Evolutionary conservation across 805 yeast species (phyloP).

Genomic region (Candida maris): DNA sequence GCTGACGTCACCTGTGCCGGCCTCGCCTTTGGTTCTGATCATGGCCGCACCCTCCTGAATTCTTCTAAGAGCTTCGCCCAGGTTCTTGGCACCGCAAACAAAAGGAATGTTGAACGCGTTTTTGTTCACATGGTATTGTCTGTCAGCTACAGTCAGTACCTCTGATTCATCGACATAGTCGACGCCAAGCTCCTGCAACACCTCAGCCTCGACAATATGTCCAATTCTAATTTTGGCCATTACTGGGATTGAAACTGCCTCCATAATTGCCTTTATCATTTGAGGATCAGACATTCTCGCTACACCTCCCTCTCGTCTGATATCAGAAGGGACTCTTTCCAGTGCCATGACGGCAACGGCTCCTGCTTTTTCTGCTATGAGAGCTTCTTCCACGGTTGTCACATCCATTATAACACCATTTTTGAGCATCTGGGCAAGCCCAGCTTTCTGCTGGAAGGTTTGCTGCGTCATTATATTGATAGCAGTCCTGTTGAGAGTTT

Average conservation of each 20-base stretch:
- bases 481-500: too few relatives aligned
- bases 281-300: constrained; percentile 85
- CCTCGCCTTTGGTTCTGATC: constrained; percentile 86
- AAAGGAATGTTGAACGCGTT: constrained; percentile 63
- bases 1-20: constrained; percentile 83
- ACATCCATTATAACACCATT: constrained; percentile 77
- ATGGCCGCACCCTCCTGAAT: constrained; percentile 81
- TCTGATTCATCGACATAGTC: constrained; percentile 85
- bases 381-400: constrained; percentile 75
- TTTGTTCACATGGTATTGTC: constrained; percentile 60
- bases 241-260: constrained; percentile 65
- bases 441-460: constrained; percentile 59
- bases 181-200: constrained; percentile 64
- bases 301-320: constrained; percentile 76
- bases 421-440: constrained; percentile 82
- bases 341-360: constrained; percentile 90
- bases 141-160: constrained; percentile 80
- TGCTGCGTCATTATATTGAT: constrained; percentile 4
- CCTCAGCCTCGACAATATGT: constrained; percentile 77
- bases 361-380: constrained; percentile 77
- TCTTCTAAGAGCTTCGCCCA: constrained; percentile 80
- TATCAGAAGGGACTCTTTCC: constrained; percentile 82
- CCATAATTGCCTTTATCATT: constrained; percentile 73
- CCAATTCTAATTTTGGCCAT: constrained; percentile 89
- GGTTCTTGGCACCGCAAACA: constrained; percentile 79